phyloP scores from a whole-genome alignment of 116 monocot species.

The Cymodocea nodosa region DNA sequence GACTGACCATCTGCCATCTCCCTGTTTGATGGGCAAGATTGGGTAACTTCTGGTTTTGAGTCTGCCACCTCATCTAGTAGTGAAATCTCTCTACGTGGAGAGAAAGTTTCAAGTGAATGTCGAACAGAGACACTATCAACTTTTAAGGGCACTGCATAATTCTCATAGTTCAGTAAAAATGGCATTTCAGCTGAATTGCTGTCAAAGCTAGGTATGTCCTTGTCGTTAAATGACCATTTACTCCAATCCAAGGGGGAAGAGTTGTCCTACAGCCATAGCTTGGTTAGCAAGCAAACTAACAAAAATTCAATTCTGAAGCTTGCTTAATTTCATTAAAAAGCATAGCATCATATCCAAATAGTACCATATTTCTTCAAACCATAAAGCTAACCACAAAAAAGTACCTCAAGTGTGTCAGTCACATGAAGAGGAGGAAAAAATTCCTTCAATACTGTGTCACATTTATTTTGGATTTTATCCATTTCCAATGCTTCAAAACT shows the following conservation, averaged over 20 bases:
- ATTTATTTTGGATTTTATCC: background rate
- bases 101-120: background rate
- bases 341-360: too few relatives aligned
- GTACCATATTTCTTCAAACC: too few relatives aligned
- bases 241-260: slow-evolving; percentile 7
- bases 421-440: slow-evolving; percentile 15
- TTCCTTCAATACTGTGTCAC: background rate
- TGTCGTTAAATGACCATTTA: slow-evolving; percentile 5
- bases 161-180: background rate
- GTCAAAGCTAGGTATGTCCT: background rate
- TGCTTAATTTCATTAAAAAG: too few relatives aligned
- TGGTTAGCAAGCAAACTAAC: background rate
- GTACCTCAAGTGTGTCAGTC: slow-evolving; percentile 9
- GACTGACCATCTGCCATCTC: too few relatives aligned
- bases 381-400: background rate
- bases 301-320: background rate
- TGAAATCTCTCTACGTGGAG: background rate
- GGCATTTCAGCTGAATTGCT: background rate
- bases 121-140: background rate
- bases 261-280: slow-evolving; percentile 3
- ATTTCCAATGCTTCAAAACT: background rate
- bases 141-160: background rate
- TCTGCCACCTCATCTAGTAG: slow-evolving; percentile 2
- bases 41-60: background rate
- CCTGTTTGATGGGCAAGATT: background rate